Conservation (phyloP, 2,329 filamentous ascomycete species). For the Aspergillus carbonarius region DNA sequence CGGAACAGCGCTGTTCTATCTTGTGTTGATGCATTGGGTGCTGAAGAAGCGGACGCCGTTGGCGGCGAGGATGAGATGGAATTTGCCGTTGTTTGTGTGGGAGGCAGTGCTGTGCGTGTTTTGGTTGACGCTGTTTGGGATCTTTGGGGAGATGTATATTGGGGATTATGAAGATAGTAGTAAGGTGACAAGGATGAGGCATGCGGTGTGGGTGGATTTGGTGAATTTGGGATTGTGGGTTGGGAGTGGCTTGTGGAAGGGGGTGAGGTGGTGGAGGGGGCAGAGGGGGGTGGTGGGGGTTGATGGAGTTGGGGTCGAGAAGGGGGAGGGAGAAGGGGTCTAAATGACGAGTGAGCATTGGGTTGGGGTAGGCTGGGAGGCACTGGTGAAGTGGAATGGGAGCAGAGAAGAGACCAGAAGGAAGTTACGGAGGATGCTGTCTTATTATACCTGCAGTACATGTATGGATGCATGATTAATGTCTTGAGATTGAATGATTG, state of each 20-base stretch:
- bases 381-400: too few species aligned
- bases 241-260: slow-evolving; percentile 51
- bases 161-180: slow-evolving; percentile 29
- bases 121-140: slow-evolving; percentile 78
- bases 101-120: slow-evolving; percentile 71
- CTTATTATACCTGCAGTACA: neutral
- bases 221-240: slow-evolving; percentile 75
- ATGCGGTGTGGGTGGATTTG: slow-evolving; percentile 81
- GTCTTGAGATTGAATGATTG: neutral
- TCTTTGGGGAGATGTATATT: slow-evolving; percentile 82
- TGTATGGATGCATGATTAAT: neutral
- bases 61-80: slow-evolving; percentile 24
- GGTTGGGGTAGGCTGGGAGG: neutral
- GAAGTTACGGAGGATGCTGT: neutral
- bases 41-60: slow-evolving; percentile 31
- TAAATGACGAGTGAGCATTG: neutral
- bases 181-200: slow-evolving; percentile 71
- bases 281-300: slow-evolving; percentile 7
- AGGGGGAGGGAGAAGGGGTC: slow-evolving; percentile 26
- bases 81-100: slow-evolving; percentile 60
- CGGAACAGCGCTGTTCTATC: slow-evolving; percentile 64
- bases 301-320: slow-evolving; percentile 16
- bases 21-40: slow-evolving; percentile 55
- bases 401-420: neutral
- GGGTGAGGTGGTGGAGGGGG: slow-evolving; percentile 37